Evolutionary conservation across 176 grass and related monocot genomes (phyloP).

Genomic region (Avena sativa): DNA sequence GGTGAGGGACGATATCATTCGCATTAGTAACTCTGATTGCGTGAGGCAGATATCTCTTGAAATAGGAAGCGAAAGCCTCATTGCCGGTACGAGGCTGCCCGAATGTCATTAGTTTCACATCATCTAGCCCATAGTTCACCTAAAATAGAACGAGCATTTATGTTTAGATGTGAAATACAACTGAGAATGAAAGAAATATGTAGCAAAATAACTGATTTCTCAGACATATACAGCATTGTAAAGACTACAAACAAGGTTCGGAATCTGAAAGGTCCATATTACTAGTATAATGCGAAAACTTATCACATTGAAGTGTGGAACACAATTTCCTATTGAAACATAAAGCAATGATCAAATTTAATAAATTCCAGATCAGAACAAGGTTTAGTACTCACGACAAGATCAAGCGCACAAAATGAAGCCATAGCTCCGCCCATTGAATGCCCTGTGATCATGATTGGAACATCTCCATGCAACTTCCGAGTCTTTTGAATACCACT

Average conservation of each 20-base stretch:
- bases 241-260: neutral
- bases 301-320: neutral
- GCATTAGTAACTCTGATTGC: constrained; percentile 79
- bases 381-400: constrained; percentile 73
- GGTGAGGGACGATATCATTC: constrained; percentile 85
- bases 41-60: constrained; percentile 70
- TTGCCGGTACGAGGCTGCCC: constrained; percentile 91
- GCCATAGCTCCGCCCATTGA: constrained; percentile 96
- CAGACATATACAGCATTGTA: neutral
- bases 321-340: neutral
- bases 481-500: constrained; percentile 65
- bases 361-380: constrained; percentile 14
- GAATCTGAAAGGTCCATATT: neutral
- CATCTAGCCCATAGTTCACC: constrained; percentile 69
- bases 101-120: constrained; percentile 77
- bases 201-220: neutral
- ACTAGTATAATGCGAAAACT: neutral
- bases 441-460: constrained; percentile 81
- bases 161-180: constrained; percentile 11
- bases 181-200: neutral
- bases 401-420: constrained; percentile 96
- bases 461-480: constrained; percentile 69
- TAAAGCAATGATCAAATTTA: neutral
- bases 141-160: constrained; percentile 40
- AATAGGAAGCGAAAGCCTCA: constrained; percentile 84